Base-by-base conservation (phyloP, 2,329 filamentous ascomycete genomes). In the Aplosporella prunicola region DNA sequence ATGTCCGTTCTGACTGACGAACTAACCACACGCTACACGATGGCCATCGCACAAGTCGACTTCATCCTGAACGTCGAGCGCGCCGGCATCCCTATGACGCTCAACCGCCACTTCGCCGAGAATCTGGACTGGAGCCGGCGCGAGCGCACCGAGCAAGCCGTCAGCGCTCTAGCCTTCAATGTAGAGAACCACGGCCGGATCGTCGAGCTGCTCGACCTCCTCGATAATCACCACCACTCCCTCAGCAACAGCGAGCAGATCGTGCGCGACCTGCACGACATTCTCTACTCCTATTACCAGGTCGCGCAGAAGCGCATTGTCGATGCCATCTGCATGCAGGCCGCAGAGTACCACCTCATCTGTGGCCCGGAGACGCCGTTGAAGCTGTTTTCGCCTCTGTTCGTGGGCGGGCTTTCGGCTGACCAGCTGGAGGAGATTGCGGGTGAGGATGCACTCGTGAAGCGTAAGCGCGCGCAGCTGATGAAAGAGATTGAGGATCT, bases 281-380 rank as follows among this genome's bases (percentile, higher is more conserved):
- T 72, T 1, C 60, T 83, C 0, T 52, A 63, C 17, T 64, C 69
- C 2, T 83, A 78, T 52, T 82, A 83, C 58, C 66, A 72, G 17
- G 69, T 80, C 1, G 65, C 76, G 0, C 63, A 62, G 7, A 71
- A 72, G 47, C 68, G 76, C 0, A 81, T 83, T 40, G 66, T 80
- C 2, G 79, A 84, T 45, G 69, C 64, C 3, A 54, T 85, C 2
- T 76, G 66, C 47, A 67, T 69, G 43, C 77, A 82, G 43, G 73
- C 67, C 0, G 58, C 72, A 2, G 68, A 72, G 28, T 56, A 76
- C 46, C 64, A 64, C 42, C 61, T 83, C 0, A 53, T 81, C 0
- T 57, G 56, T 1, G 66, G 69, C 0, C 48, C 63, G 0, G 45
- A 62, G 0, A 70, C 70, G 5, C 77, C 76, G 0, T 56, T 79